Base-by-base conservation (phyloP, 2,329 filamentous ascomycete species). In the Zymoseptoria crescenta region DNA sequence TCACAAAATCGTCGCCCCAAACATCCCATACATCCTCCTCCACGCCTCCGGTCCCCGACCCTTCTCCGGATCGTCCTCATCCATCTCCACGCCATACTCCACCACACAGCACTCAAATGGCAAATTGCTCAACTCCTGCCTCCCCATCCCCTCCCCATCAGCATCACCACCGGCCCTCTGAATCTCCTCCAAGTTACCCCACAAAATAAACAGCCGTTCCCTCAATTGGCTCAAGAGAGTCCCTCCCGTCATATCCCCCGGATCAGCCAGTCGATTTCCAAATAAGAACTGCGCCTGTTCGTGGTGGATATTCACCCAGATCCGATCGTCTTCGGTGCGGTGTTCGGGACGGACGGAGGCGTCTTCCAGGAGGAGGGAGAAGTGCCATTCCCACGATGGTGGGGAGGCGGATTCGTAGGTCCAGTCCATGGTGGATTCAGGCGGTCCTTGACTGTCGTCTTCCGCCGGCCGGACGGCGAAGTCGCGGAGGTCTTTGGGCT, bases 101-200 rank as follows among this genome's bases (percentile, higher is more conserved):
- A 70, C 61, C 5, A 79, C 67, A 56, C 72, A 76, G 64, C 75
- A 77, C 41, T 79, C 76, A 58, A 81, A 81, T 0, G 77, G 70
- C 41, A 67, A 67, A 58, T 77, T 79, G 35, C 63, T 68, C 30
- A 64, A 8, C 6, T 45, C 35, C 35, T 45, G 35, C 35, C n/a
- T 9, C 35, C 10, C 7, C 20, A 9, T 56, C 8, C 63, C 56
- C 4, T 59, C 56, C 4, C 45, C 61, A 27, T 57, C 56, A 19
- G 57, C 64, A 16, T 41, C 16, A 58, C 59, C 20, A 65, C 64
- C 69, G 88, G 29, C 50, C 9, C 28, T 90, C 53, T 77, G 72
- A 6, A n/a, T 45, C 70, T 96, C 90, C 69, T 92, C 86, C 1
- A 96, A 77, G 61, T 96, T 83, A 1, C 93, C 93, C 92, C 93